Base-by-base conservation (phyloP, 768 basidiomycete genomes). In the Suillus variegatus region DNA sequence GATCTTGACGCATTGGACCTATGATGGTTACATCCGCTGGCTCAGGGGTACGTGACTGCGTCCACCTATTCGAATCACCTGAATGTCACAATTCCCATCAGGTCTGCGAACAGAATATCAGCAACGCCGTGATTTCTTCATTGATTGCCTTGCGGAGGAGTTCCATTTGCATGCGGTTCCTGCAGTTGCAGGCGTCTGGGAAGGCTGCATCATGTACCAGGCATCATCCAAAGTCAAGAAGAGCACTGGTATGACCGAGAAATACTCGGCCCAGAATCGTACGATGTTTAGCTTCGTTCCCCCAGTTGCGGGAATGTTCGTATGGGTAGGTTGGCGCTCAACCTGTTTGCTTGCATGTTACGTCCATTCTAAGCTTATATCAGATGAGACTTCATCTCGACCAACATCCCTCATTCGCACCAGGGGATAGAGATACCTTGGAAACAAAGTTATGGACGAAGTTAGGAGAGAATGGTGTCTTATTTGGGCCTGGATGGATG, bases 241-340 rank as follows among this genome's bases (percentile, higher is more conserved):
- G 65, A 63, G 55, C 32, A n/a, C 64, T 57, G 66, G 52, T 10
- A 74, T 73, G 70, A 70, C 75, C 63, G 84, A 87, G 75, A 87
- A 86, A 77, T 68, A 66, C 25, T 68, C 74, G 60, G 58, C 62
- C 65, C 56, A 52, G 56, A 65, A 65, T 61, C 74, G 69, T 12
- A 72, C 81, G 28, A 71, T 89, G 65, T 84, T 93, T 67, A 87
- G 85, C 56, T 89, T 93, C 72, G 84, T 91, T 2, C 89, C 92
- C 14, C 92, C 93, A 0, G 84, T 84, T 2, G 83, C 89, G n/a
- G 93, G 93, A 9, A 95, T 94, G 93, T 94, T 93, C 76, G 67
- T 89, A 40, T 91, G 88, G 88, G 87, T 87, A 71, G 40, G 58
- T 55, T 20, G 32, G 20, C 28, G 16, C 18, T 54, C 52, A 38